Percentiles rank a stretch among this genome's conserved stretches.
phyloP scores from a whole-genome alignment of 2,329 filamentous ascomycete genomes.

The Microsporum ferrugineum region DNA sequence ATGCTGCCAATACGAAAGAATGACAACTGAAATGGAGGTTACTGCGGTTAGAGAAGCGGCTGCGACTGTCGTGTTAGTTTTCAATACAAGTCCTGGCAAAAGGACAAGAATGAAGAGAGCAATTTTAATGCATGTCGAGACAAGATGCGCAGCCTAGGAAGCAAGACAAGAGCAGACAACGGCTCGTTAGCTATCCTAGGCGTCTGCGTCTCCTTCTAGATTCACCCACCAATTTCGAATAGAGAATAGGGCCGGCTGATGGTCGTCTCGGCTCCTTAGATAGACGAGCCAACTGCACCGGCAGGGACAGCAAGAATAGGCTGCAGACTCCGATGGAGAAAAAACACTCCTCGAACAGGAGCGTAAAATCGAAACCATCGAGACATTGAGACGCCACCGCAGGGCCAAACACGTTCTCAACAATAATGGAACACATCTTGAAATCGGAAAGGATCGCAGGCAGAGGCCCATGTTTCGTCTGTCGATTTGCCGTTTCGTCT shows the following conservation, averaged over 20 bases:
- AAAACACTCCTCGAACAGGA: neutral
- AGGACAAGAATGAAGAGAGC: neutral
- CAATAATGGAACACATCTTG: neutral
- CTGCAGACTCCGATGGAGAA: neutral
- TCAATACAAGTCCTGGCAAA: neutral
- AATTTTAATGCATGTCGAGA: neutral
- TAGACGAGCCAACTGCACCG: neutral
- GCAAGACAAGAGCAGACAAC: neutral
- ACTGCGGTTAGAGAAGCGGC: neutral
- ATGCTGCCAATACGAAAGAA: neutral
- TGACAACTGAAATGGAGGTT: neutral
- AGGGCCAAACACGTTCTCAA: neutral
- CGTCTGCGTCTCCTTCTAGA: neutral
- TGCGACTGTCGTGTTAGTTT: neutral
- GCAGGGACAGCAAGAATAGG: neutral
- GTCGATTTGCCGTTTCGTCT: neutral
- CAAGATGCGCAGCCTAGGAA: neutral
- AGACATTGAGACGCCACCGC: neutral
- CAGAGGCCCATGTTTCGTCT: neutral
- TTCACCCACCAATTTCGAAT: neutral
- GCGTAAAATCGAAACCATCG: neutral
- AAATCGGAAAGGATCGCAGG: neutral
- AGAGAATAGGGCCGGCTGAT: neutral
- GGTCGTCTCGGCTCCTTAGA: neutral
- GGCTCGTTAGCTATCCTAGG: neutral